phyloP scores from a whole-genome alignment of 1,139 yeast species.

The Arxiozyma telluris region DNA sequence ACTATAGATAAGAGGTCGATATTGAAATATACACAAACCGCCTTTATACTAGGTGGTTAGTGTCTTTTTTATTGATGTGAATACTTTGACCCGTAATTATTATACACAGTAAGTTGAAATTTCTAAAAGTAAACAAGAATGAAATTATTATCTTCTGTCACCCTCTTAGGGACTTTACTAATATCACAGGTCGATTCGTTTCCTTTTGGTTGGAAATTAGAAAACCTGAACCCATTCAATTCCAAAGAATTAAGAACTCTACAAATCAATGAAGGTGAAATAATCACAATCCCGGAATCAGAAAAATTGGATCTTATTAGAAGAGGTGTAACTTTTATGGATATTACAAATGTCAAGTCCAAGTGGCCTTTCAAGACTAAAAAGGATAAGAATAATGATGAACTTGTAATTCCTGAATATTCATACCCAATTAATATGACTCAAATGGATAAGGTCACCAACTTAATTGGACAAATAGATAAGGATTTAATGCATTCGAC shows the following conservation, averaged over 20 bases:
- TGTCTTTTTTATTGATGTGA: not conserved
- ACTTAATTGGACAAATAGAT: conserved; percentile 35
- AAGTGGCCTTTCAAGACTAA: conserved; percentile 35
- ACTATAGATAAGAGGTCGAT: not conserved
- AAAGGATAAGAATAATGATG: conserved; percentile 24
- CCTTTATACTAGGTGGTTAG: not conserved
- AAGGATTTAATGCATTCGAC: conserved; percentile 42
- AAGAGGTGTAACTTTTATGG: conserved; percentile 54
- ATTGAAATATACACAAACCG: too few species aligned
- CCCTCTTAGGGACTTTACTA: not conserved
- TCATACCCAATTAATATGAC: conserved; percentile 45
- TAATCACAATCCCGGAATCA: conserved; percentile 42
- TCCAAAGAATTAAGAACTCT: conserved; percentile 10
- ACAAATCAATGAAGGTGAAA: conserved; percentile 25
- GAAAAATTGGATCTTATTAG: conserved; percentile 50
- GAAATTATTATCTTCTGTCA: not conserved
- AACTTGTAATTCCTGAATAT: conserved; percentile 36
- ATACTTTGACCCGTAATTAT: too few species aligned
- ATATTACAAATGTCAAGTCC: conserved; percentile 45
- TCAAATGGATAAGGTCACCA: conserved; percentile 36
- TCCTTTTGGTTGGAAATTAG: conserved; percentile 6
- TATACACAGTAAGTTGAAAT: not conserved
- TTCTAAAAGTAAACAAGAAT: not conserved
- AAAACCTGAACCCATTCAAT: not conserved
- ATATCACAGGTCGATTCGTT: conserved; percentile 5